Percentiles rank a stretch among this genome's conserved stretches.
phyloP scores from a whole-genome alignment of 805 yeast species.

The Wickerhamomyces rabaulensis region DNA sequence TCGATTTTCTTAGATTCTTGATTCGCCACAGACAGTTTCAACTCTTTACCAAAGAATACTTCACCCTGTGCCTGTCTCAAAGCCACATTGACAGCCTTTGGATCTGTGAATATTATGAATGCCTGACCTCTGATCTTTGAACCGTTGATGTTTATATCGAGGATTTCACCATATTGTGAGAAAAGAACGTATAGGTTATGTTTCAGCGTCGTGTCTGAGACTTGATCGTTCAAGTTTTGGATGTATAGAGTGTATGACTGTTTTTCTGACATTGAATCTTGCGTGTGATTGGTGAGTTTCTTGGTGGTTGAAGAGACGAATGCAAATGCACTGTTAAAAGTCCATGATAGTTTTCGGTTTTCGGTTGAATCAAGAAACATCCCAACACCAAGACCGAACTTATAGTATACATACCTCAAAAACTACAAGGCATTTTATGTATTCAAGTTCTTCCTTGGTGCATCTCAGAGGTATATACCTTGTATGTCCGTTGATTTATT shows the following conservation, averaged over 20 bases:
- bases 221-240: slow-evolving; percentile 53
- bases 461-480: too few species aligned
- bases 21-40: slow-evolving; percentile 40
- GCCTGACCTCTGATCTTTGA: slow-evolving; percentile 61
- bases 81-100: slow-evolving; percentile 48
- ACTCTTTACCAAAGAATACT: slow-evolving; percentile 46
- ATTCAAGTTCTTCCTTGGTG: too few species aligned
- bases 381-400: neutral
- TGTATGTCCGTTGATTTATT: too few species aligned
- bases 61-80: slow-evolving; percentile 41
- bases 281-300: too few species aligned
- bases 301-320: too few species aligned
- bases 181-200: slow-evolving; percentile 54
- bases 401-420: too few species aligned
- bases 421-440: too few species aligned
- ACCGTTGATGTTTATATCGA: slow-evolving; percentile 42
- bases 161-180: slow-evolving; percentile 60
- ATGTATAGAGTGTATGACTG: slow-evolving; percentile 46
- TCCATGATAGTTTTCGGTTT: neutral
- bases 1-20: slow-evolving; percentile 24
- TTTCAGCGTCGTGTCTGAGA: slow-evolving; percentile 38
- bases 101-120: slow-evolving; percentile 46
- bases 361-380: neutral
- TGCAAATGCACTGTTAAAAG: too few species aligned
- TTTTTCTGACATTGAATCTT: neutral